Evolutionary conservation across 805 yeast species (phyloP).

Genomic region (Saccharomycopsis amapae): DNA sequence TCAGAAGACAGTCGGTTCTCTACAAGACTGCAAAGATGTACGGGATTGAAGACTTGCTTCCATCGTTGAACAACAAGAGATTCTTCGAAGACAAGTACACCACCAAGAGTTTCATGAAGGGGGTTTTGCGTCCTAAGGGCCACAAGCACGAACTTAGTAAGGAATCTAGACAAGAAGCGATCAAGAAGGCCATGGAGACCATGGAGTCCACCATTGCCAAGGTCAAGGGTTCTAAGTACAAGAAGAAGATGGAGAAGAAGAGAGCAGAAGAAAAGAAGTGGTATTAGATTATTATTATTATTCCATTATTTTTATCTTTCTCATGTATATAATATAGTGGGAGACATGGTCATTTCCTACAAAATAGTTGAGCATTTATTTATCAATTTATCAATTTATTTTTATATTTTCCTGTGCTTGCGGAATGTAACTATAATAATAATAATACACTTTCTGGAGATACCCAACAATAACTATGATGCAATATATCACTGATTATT

Average conservation of each 20-base stretch:
- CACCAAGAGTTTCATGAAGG: constrained; percentile 62
- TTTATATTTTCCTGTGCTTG: too few species aligned
- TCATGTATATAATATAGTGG: too few species aligned
- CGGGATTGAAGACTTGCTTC: constrained; percentile 76
- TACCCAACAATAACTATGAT: too few species aligned
- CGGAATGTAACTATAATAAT: too few species aligned
- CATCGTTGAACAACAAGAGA: constrained; percentile 47
- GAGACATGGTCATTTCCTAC: too few species aligned
- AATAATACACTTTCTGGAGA: too few species aligned
- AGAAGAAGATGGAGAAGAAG: constrained; percentile 38
- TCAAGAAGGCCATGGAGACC: constrained; percentile 56
- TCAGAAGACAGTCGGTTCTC: constrained; percentile 75
- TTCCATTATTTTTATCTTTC: too few species aligned
- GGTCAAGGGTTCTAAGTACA: constrained; percentile 51
- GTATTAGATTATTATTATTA: not conserved
- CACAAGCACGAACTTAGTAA: constrained; percentile 70
- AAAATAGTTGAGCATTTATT: too few species aligned
- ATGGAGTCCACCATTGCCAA: constrained; percentile 62
- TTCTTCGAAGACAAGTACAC: constrained; percentile 75
- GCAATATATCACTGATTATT: too few species aligned
- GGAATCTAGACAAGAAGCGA: constrained; percentile 50
- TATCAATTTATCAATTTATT: too few species aligned
- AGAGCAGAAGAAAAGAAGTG: constrained; percentile 16
- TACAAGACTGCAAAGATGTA: constrained; percentile 74
- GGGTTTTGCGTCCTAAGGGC: constrained; percentile 73